These are phyloP conservation scores for Austropuccinia psidii DNA, from an alignment of 1,284 basidiomycete species.

Conservation along the genomic window DNA sequence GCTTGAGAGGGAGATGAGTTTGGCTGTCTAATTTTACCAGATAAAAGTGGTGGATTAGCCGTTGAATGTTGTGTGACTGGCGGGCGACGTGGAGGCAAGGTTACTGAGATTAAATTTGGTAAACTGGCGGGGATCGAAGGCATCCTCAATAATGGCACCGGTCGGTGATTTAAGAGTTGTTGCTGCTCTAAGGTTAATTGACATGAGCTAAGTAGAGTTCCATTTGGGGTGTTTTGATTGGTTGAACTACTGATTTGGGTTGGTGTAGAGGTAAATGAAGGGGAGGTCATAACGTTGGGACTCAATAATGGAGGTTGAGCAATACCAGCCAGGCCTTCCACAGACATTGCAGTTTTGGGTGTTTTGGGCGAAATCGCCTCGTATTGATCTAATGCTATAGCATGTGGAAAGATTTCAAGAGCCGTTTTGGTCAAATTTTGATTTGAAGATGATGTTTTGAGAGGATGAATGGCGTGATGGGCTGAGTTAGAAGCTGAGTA, in stretches of 20 bases:
- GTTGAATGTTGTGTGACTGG: not conserved
- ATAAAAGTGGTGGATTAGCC: not conserved
- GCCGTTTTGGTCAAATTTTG: not conserved
- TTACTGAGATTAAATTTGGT: conserved; percentile 17
- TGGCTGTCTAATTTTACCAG: not conserved
- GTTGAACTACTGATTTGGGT: not conserved
- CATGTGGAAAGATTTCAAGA: conserved; percentile 5
- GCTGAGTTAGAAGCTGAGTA: conserved; percentile 4
- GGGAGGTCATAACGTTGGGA: not conserved
- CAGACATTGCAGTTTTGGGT: not conserved
- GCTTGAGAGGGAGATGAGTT: not conserved
- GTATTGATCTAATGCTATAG: conserved; percentile 13
- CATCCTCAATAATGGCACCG: conserved; percentile 22
- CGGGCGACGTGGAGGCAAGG: not conserved
- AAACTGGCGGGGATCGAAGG: conserved; percentile 21
- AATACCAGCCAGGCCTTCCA: conserved; percentile 1
- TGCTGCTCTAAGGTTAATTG: conserved; percentile 22
- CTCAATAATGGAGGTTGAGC: not conserved
- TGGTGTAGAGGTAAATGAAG: not conserved
- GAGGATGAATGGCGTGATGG: not conserved
- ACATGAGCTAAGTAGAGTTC: not conserved
- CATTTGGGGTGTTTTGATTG: not conserved
- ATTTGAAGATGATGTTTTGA: not conserved
- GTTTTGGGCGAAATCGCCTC: conserved; percentile 29
- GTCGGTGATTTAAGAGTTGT: conserved; percentile 1